Conservation (phyloP, 768 basidiomycete species). For the Daedalea quercina region DNA sequence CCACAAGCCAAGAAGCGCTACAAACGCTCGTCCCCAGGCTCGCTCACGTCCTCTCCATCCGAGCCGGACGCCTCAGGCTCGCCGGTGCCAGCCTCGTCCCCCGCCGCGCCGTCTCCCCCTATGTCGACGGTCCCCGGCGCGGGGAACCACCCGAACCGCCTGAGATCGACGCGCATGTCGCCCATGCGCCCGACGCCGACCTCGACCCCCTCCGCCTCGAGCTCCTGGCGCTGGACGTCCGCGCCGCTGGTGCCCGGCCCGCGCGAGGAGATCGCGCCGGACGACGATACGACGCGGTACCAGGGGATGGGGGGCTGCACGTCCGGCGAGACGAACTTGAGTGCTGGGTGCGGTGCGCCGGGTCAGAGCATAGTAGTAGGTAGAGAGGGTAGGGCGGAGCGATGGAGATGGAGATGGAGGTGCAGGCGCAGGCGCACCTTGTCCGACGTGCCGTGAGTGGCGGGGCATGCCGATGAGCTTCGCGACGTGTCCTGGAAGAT, state of each 20-base stretch:
- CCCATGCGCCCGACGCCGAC: conserved; percentile 52
- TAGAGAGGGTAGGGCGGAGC: background rate
- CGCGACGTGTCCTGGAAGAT: conserved; percentile 61
- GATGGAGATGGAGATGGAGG: background rate
- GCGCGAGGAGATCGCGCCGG: conserved; percentile 73
- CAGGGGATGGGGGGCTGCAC: conserved; percentile 68
- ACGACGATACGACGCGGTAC: conserved; percentile 69
- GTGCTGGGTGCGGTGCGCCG: conserved; percentile 43
- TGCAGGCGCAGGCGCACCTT: conserved; percentile 48
- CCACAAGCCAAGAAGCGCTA: too few species aligned
- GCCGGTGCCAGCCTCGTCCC: background rate
- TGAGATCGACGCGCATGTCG: conserved; percentile 52
- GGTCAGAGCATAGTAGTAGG: background rate
- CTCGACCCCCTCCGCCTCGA: conserved; percentile 79
- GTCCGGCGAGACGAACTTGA: conserved; percentile 63
- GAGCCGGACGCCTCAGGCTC: too few species aligned
- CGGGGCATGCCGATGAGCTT: conserved; percentile 75
- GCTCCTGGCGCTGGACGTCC: conserved; percentile 62
- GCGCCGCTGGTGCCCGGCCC: conserved; percentile 82
- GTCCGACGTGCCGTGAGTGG: conserved; percentile 76
- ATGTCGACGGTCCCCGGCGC: conserved; percentile 16
- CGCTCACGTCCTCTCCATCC: too few species aligned
- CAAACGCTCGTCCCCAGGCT: too few species aligned
- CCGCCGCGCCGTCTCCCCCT: conserved; percentile 3
- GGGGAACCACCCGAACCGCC: conserved; percentile 66